Conservation (phyloP, 768 basidiomycete genomes). For the Psilocybe cyanescens region DNA sequence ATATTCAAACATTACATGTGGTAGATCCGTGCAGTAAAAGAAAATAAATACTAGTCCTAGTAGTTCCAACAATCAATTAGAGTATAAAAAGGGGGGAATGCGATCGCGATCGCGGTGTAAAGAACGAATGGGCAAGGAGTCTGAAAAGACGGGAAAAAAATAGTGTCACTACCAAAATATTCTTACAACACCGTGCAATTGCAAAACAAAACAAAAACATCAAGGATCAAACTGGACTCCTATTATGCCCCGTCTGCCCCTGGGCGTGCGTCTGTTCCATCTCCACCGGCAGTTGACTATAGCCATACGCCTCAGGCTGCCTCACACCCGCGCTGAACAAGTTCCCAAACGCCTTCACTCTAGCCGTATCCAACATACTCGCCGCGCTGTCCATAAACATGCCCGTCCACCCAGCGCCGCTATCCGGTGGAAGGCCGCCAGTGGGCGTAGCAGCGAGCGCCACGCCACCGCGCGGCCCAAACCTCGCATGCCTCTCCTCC, state of each 20-base stretch:
- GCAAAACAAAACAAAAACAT: not conserved
- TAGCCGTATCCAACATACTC: constrained; percentile 41
- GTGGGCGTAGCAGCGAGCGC: constrained; percentile 17
- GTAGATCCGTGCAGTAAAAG: not conserved
- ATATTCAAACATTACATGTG: not conserved
- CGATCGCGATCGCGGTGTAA: not conserved
- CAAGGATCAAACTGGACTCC: constrained; percentile 12
- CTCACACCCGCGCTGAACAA: constrained; percentile 39
- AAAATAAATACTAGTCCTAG: not conserved
- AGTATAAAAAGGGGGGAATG: not conserved
- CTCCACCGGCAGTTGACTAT: constrained; percentile 76
- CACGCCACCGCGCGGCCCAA: constrained; percentile 37
- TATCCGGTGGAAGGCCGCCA: constrained; percentile 25
- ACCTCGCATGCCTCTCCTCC: constrained; percentile 37
- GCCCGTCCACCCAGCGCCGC: constrained; percentile 44
- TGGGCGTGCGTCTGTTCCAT: constrained; percentile 38
- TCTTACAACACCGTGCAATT: constrained; percentile 1
- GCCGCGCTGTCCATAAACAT: constrained; percentile 53
- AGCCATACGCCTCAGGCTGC: constrained; percentile 65
- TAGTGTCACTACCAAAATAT: not conserved
- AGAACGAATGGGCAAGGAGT: not conserved
- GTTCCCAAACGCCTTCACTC: constrained; percentile 42
- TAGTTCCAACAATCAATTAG: not conserved
- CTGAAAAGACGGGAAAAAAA: not conserved
- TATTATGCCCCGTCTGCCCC: constrained; percentile 7